These are phyloP conservation scores for Fusarium caatingaense DNA, from an alignment of 2,329 filamentous ascomycete species.

Conservation along the genomic window DNA sequence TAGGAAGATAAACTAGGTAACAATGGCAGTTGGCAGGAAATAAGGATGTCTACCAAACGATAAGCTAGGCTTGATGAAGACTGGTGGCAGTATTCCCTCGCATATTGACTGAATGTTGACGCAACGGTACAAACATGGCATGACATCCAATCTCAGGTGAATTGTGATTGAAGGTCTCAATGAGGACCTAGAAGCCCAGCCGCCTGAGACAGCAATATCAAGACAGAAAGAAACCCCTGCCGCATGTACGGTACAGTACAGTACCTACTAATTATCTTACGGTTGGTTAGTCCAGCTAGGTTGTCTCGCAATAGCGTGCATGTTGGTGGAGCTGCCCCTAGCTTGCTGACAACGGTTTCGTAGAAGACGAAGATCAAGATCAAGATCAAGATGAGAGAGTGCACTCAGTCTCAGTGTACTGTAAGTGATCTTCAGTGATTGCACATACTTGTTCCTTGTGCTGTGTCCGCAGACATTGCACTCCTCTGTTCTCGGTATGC, in stretches of 20 bases:
- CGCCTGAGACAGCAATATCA: constrained; percentile 19
- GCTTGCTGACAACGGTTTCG: constrained; percentile 1
- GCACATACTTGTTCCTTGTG: constrained; percentile 7
- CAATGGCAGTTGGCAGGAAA: constrained; percentile 19
- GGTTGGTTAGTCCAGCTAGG: not conserved
- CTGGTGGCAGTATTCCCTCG: constrained; percentile 14
- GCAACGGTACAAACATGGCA: not conserved
- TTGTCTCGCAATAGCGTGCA: not conserved
- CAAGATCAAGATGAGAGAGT: not conserved
- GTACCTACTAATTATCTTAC: not conserved
- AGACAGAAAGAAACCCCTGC: not conserved
- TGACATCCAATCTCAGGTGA: not conserved
- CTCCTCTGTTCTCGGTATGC: not conserved
- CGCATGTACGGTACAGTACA: not conserved
- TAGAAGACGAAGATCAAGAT: not conserved
- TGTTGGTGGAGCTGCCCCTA: not conserved
- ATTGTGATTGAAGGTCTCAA: not conserved
- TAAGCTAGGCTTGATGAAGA: constrained; percentile 22
- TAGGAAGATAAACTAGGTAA: constrained; percentile 9
- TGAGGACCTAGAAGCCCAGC: not conserved
- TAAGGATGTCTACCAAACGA: constrained; percentile 16
- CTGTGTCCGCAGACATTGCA: not conserved
- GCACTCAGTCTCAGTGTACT: not conserved
- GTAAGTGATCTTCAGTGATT: not conserved
- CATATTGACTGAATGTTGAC: constrained; percentile 13